Conservation (phyloP, 2,329 filamentous ascomycete genomes). For the Harringtonia aguacate region DNA sequence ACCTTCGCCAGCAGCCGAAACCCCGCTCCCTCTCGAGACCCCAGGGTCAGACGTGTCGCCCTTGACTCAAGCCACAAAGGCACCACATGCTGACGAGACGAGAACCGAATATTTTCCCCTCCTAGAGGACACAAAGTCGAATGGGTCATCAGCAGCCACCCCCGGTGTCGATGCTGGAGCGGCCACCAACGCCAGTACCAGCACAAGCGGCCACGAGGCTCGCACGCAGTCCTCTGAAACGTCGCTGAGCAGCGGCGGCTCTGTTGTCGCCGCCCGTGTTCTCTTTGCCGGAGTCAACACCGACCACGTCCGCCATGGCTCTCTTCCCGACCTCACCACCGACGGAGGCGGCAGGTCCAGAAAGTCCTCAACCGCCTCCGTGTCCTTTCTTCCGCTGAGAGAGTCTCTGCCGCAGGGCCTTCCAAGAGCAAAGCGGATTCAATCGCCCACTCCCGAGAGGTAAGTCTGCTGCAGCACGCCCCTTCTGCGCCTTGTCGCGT, state of each 20-base stretch:
- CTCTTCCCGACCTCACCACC: conserved; percentile 18
- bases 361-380: conserved; percentile 36
- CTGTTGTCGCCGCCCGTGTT: not conserved
- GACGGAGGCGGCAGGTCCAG: conserved; percentile 25
- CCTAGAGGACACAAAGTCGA: not conserved
- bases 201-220: not conserved
- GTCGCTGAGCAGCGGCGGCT: not conserved
- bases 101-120: not conserved
- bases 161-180: not conserved
- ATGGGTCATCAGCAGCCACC: not conserved
- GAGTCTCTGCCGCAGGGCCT: conserved; percentile 36
- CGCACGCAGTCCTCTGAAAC: not conserved
- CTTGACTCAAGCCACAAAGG: conserved; percentile 18
- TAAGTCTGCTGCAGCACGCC: conserved; percentile 24
- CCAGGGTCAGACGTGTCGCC: conserved; percentile 34
- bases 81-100: not conserved
- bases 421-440: conserved; percentile 32
- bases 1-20: conserved; percentile 5
- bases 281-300: not conserved
- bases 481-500: not conserved
- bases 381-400: conserved; percentile 32
- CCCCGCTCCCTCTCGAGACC: conserved; percentile 19
- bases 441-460: conserved; percentile 38
- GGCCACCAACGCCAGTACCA: not conserved
- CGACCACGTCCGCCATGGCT: not conserved